Base-by-base conservation (phyloP, 78 protist genomes). In the Dictyostelium capitatum region DNA sequence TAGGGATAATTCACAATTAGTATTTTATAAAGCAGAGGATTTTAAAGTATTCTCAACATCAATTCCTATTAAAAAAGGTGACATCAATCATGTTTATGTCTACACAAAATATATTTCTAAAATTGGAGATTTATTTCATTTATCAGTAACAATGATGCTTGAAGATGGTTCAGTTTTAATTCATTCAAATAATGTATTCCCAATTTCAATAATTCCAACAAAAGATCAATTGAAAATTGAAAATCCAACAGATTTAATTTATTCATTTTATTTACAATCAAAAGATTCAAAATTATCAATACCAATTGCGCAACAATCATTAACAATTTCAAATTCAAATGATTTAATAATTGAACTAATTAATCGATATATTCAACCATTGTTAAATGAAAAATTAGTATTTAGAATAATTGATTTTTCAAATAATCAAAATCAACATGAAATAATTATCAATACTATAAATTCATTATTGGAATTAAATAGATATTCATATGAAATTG, bases 131-230 rank as follows among this genome's bases (percentile, higher is more conserved):
- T 41, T 32, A 43, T 73, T 10, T 73, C 41, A 23, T n/a, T 73
- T 47, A 30, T 30, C 41, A n/a, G 30, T 73, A 19, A 37, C 17
- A 73, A 37, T 83, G 25, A 32, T 56, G 65, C 30, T 73, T 9
- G 82, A 72, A 72, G 91, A 83, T 72, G 91, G 91, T 25, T 23
- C 91, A 25, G 19, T 37, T 51, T 73, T 32, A 30, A 37, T 43
- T 14, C 12, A 14, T 53, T 53, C 19, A 53, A 14, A 53, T 15
- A 53, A 53, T 53, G 59, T 15, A 53, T 1, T 53, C 12, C 2
- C 69, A 59, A 59, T 30, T 9, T 37, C 43, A 37, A 3, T 37
- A 37, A 4, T n/a, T 59, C 69, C 69, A 59, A 9, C 25, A 19
- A 59, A 3, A 9, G 69, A 59, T 23, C 32, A 23, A 23, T 59